Percentiles rank a stretch among this genome's conserved stretches.
Evolutionary conservation across 2,329 filamentous ascomycete species (phyloP).

Genomic region (Aspergillus japonicus): DNA sequence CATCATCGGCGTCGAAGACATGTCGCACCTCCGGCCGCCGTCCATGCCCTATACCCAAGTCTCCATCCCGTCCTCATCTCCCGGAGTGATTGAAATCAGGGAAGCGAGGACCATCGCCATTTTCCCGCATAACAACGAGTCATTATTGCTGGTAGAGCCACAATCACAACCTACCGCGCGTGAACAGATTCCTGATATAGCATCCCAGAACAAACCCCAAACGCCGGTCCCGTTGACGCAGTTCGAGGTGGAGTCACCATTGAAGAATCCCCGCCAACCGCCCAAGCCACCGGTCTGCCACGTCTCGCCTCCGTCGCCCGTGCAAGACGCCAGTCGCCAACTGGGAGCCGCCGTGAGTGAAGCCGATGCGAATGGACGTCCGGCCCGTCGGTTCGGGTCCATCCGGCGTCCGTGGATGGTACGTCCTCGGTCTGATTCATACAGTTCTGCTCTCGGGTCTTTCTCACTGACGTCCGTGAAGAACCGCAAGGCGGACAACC

Average conservation of each 20-base stretch:
- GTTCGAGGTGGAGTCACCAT: conserved; percentile 53
- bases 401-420: conserved; percentile 38
- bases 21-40: conserved; percentile 46
- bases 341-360: conserved; percentile 20
- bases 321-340: conserved; percentile 43
- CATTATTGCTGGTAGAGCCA: conserved; percentile 63
- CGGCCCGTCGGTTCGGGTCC: conserved; percentile 35
- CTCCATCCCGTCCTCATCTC: conserved; percentile 51
- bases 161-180: conserved; percentile 31
- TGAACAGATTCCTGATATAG: conserved; percentile 27
- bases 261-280: conserved; percentile 58
- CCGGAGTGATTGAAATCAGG: conserved; percentile 56
- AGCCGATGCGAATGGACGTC: conserved; percentile 21
- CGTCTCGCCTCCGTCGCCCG: conserved; percentile 56
- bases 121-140: conserved; percentile 63
- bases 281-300: conserved; percentile 58
- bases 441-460: conserved; percentile 38
- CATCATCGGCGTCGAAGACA: conserved; percentile 39
- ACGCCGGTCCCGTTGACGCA: conserved; percentile 27
- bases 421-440: conserved; percentile 43
- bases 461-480: conserved; percentile 42
- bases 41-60: conserved; percentile 50
- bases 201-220: conserved; percentile 19
- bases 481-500: conserved; percentile 43
- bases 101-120: conserved; percentile 62